Evolutionary conservation across 2,329 filamentous ascomycete genomes (phyloP).

Genomic region (Sclerotinia spermophila): DNA sequence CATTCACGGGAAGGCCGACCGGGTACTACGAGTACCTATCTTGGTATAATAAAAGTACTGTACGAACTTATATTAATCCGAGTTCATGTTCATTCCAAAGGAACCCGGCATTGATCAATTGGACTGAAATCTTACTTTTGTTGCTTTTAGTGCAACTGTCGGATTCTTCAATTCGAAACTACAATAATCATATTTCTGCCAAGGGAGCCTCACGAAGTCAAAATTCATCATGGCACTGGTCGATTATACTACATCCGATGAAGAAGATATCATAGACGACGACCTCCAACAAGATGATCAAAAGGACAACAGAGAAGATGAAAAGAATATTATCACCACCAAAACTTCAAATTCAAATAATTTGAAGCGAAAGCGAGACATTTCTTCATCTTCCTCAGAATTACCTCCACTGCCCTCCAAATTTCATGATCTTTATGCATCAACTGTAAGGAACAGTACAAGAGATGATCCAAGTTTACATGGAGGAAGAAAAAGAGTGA

Average conservation of each 20-base stretch:
- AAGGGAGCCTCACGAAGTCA: neutral
- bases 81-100: neutral
- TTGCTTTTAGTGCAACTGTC: neutral
- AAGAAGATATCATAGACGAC: conserved; percentile 32
- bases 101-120: neutral
- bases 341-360: neutral
- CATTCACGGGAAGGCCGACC: neutral
- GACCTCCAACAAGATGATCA: neutral
- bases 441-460: conserved; percentile 71
- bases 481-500: conserved; percentile 75
- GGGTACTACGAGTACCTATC: neutral
- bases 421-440: conserved; percentile 89
- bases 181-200: neutral
- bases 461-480: conserved; percentile 82
- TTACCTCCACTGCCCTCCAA: conserved; percentile 72
- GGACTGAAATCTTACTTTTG: neutral
- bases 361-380: conserved; percentile 38
- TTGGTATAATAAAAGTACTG: neutral
- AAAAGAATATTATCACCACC: neutral
- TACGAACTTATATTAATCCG: neutral
- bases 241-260: conserved; percentile 57
- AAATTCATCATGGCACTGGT: conserved; percentile 56
- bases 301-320: neutral
- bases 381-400: conserved; percentile 15
- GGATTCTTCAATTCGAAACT: neutral